Conservation (phyloP, 2,329 filamentous ascomycete species). For the Scedosporium aurantiacum region DNA sequence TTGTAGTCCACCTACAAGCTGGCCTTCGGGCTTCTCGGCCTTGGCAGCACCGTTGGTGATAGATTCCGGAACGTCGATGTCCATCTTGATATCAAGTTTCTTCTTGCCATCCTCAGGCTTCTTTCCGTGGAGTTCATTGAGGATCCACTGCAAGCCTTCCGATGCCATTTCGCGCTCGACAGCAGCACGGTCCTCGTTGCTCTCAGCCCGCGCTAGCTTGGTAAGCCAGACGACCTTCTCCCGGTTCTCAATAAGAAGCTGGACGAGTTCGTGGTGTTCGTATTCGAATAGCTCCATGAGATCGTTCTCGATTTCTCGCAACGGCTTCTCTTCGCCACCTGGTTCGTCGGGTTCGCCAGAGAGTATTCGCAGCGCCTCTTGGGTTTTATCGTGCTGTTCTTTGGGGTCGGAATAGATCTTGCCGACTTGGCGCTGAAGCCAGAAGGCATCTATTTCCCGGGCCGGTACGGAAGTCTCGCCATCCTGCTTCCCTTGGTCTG, state of each 20-base stretch:
- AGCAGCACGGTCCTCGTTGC: conserved; percentile 61
- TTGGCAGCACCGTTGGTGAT: conserved; percentile 40
- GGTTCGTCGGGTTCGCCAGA: conserved; percentile 59
- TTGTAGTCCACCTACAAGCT: conserved; percentile 70
- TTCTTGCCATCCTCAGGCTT: conserved; percentile 47
- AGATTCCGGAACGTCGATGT: conserved; percentile 64
- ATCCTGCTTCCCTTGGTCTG: conserved; percentile 33
- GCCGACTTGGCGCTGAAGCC: conserved; percentile 89
- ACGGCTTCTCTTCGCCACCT: conserved; percentile 69
- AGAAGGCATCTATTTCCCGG: conserved; percentile 92
- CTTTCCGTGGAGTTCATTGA: conserved; percentile 79
- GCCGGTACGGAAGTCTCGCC: conserved; percentile 60
- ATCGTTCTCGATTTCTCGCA: conserved; percentile 95
- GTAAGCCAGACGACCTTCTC: conserved; percentile 96
- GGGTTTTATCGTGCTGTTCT: conserved; percentile 85
- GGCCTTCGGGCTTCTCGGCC: conserved; percentile 50
- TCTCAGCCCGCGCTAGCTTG: conserved; percentile 69
- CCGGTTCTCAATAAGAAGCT: conserved; percentile 80
- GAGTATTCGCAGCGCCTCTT: conserved; percentile 70
- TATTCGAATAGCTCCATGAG: conserved; percentile 98
- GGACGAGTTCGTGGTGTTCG: conserved; percentile 85
- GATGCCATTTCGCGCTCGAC: conserved; percentile 88
- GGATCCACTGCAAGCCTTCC: conserved; percentile 72
- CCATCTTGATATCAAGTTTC: conserved; percentile 88
- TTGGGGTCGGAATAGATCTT: conserved; percentile 83